Percentiles rank a stretch among this genome's conserved stretches.
Conservation (phyloP, 75 land plant genomes). For the Sequoiadendron giganteum region DNA sequence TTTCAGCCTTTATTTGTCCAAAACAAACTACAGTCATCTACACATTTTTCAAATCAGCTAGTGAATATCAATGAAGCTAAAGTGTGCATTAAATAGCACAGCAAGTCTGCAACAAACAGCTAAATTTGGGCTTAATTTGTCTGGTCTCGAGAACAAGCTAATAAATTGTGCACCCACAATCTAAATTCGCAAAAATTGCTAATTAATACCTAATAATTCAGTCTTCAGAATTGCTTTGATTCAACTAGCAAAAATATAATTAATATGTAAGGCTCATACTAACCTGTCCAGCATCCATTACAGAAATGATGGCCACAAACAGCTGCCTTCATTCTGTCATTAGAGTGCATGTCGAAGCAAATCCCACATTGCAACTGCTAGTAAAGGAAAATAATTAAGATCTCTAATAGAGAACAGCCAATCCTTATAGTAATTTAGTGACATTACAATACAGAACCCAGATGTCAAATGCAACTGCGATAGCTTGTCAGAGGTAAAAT, state of each 20-base stretch:
- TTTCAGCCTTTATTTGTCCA: not conserved
- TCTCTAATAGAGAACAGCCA: not conserved
- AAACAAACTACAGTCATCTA: not conserved
- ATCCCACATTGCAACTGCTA: constrained; percentile 72
- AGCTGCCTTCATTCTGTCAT: constrained; percentile 46
- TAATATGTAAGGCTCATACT: not conserved
- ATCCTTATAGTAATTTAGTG: not conserved
- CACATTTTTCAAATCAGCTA: not conserved
- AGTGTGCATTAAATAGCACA: not conserved
- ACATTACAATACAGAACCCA: constrained; percentile 5
- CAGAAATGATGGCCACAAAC: constrained; percentile 78
- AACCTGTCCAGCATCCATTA: constrained; percentile 67
- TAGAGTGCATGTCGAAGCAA: constrained; percentile 59
- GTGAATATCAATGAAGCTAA: not conserved
- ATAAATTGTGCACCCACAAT: not conserved
- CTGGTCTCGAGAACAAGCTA: not conserved
- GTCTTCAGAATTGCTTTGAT: not conserved
- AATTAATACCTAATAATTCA: not conserved
- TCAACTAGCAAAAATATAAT: not conserved
- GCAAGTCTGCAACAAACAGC: not conserved
- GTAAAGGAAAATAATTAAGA: constrained; percentile 8
- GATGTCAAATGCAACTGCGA: not conserved
- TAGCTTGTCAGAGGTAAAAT: not conserved
- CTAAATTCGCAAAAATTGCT: not conserved
- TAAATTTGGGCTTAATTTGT: not conserved